A percentile compares a stretch with the other conserved stretches of the same genome.
Evolutionary conservation across 2,329 filamentous ascomycete genomes (phyloP).

Genomic region (Phoma sp.): DNA sequence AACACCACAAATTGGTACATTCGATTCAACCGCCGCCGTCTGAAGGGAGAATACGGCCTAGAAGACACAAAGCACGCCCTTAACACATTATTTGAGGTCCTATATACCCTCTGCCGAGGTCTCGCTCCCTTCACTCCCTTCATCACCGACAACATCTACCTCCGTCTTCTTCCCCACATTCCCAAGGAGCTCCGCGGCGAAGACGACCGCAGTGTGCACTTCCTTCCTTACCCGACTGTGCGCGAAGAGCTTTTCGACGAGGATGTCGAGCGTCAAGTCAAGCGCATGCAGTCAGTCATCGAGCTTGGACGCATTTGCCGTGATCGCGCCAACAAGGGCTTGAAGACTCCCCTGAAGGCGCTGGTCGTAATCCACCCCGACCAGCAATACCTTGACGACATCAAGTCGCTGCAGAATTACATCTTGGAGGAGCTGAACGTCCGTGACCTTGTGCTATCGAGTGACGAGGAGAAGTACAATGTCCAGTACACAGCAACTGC

Average conservation of each 20-base stretch:
- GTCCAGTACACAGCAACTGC: slow-evolving; percentile 89
- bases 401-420: slow-evolving; percentile 85
- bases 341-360: slow-evolving; percentile 91
- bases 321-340: slow-evolving; percentile 80
- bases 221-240: slow-evolving; percentile 87
- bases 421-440: slow-evolving; percentile 93
- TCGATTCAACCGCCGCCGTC: slow-evolving; percentile 85
- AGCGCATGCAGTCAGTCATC: slow-evolving; percentile 94
- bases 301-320: slow-evolving; percentile 85
- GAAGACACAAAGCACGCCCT: slow-evolving; percentile 89
- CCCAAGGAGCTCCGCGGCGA: slow-evolving; percentile 71
- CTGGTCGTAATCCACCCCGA: slow-evolving; percentile 88
- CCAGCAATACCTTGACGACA: slow-evolving; percentile 81
- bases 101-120: slow-evolving; percentile 86
- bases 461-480: slow-evolving; percentile 88
- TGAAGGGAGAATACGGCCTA: slow-evolving; percentile 87
- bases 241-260: slow-evolving; percentile 86
- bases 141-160: slow-evolving; percentile 93
- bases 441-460: slow-evolving; percentile 80
- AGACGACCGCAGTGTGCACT: slow-evolving; percentile 88
- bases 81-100: slow-evolving; percentile 91
- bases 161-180: slow-evolving; percentile 80
- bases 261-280: slow-evolving; percentile 83
- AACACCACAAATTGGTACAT: slow-evolving; percentile 99
- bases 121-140: slow-evolving; percentile 96